Percentiles rank a stretch among this genome's conserved stretches.
Conservation (phyloP, 305 asterid species). For the Coffea humblotiana region DNA sequence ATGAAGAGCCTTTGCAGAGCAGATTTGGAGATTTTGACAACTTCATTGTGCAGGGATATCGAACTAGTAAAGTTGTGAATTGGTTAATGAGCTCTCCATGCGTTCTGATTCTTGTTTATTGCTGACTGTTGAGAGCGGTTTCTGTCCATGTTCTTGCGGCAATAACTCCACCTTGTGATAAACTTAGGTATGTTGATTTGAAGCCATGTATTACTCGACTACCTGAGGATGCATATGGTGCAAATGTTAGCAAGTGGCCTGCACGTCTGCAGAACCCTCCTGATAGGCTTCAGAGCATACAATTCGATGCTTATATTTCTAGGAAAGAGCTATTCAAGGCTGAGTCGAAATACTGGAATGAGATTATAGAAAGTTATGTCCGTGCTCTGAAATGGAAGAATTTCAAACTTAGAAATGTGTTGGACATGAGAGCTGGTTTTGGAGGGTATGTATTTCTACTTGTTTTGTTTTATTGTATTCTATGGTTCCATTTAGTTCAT, state of each 20-base stretch:
- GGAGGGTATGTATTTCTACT: slow-evolving; percentile 65
- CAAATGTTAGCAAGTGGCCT: slow-evolving; percentile 75
- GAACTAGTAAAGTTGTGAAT: background rate
- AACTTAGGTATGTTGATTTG: slow-evolving; percentile 69
- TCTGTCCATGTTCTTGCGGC: background rate
- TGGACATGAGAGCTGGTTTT: slow-evolving; percentile 95
- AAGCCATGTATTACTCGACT: slow-evolving; percentile 73
- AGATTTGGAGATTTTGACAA: background rate
- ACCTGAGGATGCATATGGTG: slow-evolving; percentile 73
- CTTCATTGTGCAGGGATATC: background rate
- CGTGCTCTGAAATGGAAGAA: slow-evolving; percentile 60
- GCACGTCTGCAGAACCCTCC: slow-evolving; percentile 79
- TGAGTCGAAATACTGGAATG: slow-evolving; percentile 74
- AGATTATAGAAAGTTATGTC: slow-evolving; percentile 59
- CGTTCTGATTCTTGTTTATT: background rate
- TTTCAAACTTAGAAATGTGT: slow-evolving; percentile 60
- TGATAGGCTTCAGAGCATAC: slow-evolving; percentile 78
- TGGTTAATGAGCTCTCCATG: background rate
- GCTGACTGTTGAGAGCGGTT: background rate
- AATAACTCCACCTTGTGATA: slow-evolving; percentile 17
- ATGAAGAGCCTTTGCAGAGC: background rate
- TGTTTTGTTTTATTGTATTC: slow-evolving; percentile 6
- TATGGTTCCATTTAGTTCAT: background rate
- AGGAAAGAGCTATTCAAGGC: slow-evolving; percentile 75
- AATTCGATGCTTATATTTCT: slow-evolving; percentile 64